phyloP scores from a whole-genome alignment of 1,284 basidiomycete genomes.

The Ustilago curta region DNA sequence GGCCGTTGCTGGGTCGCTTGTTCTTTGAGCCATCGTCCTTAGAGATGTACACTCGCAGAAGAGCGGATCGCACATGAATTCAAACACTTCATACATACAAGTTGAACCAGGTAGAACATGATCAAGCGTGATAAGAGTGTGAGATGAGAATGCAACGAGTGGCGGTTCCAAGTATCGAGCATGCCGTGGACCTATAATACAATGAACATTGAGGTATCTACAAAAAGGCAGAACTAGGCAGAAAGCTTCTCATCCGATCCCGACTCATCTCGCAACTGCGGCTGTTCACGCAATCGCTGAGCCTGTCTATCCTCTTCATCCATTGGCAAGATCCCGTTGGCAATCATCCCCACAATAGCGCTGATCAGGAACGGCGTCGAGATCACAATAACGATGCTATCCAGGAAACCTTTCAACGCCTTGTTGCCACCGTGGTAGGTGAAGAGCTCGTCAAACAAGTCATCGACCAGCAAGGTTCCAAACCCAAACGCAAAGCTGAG shows the following conservation, averaged over 20 bases:
- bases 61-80: not conserved
- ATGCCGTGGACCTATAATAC: constrained; percentile 8
- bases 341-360: constrained; percentile 72
- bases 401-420: constrained; percentile 79
- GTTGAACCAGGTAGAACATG: not conserved
- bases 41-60: too few relatives aligned
- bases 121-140: not conserved
- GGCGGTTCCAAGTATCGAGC: constrained; percentile 2
- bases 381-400: constrained; percentile 82
- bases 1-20: constrained; percentile 28
- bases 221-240: constrained; percentile 11
- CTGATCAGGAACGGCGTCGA: constrained; percentile 74
- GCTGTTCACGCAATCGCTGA: constrained; percentile 10
- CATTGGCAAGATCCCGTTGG: constrained; percentile 55
- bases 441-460: constrained; percentile 71
- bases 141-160: not conserved
- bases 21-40: constrained; percentile 11
- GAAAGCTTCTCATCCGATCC: constrained; percentile 27
- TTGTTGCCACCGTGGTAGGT: constrained; percentile 70
- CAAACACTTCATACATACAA: too few relatives aligned
- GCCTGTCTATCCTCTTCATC: constrained; percentile 55
- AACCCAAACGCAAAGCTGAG: constrained; percentile 78
- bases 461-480: constrained; percentile 73
- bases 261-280: not conserved
- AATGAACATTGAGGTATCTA: not conserved